Percentiles rank a stretch among this genome's conserved stretches.
These are phyloP conservation scores for Moricandia arvensis DNA, from an alignment of 345 rosid species.

Conservation along the genomic window DNA sequence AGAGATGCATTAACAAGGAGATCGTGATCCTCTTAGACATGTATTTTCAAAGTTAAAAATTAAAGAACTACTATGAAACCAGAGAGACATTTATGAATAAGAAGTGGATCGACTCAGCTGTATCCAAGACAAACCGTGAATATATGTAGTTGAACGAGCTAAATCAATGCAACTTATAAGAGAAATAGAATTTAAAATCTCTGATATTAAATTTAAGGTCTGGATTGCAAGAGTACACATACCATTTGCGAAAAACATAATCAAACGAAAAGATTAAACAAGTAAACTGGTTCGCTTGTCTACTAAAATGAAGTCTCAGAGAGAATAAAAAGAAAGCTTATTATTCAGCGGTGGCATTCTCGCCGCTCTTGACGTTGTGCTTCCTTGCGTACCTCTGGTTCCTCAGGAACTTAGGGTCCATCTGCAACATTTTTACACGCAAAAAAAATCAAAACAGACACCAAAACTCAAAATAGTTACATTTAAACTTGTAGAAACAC, in stretches of 20 bases:
- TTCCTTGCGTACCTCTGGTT: constrained; percentile 99
- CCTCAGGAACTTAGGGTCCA: constrained; percentile 98
- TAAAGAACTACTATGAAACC: too few species aligned
- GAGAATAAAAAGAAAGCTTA: neutral
- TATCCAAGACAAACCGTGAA: neutral
- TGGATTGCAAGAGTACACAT: neutral
- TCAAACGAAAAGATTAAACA: neutral
- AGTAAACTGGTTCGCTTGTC: neutral
- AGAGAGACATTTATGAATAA: neutral
- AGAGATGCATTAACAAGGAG: neutral
- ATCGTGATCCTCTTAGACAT: too few species aligned
- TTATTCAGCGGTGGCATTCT: constrained; percentile 42
- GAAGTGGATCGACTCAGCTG: neutral
- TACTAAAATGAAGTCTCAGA: neutral
- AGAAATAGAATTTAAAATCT: neutral
- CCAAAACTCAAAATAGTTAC: neutral
- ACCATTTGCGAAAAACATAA: neutral
- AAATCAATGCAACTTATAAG: neutral
- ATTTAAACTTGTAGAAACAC: neutral
- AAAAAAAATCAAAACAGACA: neutral
- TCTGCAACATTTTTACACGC: constrained; percentile 38
- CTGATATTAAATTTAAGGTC: neutral
- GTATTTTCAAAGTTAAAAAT: too few species aligned
- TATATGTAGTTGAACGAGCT: neutral
- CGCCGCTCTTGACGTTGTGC: constrained; percentile 63